phyloP scores from a whole-genome alignment of 768 basidiomycete genomes.

The Leccinum rimulosum region DNA sequence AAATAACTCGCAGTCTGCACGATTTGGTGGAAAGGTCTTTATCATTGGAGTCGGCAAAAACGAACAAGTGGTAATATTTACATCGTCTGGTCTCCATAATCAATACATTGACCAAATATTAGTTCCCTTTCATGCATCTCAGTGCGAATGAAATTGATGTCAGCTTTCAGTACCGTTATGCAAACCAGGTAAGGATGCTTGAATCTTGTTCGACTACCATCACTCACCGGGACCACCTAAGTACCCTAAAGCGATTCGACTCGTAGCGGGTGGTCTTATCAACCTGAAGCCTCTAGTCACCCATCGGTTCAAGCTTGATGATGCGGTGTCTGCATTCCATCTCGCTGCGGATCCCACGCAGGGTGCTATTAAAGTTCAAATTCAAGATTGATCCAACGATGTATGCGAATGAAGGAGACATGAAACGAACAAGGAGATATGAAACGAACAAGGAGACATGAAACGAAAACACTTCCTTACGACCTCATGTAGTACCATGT shows the following conservation, averaged over 20 bases:
- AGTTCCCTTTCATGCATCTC: conserved; percentile 75
- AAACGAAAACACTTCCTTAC: neutral
- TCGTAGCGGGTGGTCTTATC: conserved; percentile 72
- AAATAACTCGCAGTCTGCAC: conserved; percentile 44
- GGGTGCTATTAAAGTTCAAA: conserved; percentile 70
- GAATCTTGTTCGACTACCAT: neutral
- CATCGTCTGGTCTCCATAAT: conserved; percentile 9
- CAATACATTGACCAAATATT: neutral
- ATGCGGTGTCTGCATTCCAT: conserved; percentile 77
- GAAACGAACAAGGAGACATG: neutral
- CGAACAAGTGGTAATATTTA: conserved; percentile 47
- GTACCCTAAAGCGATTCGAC: conserved; percentile 83
- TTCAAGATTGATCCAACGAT: conserved; percentile 41
- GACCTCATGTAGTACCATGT: neutral
- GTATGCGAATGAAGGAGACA: neutral
- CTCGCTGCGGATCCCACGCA: conserved; percentile 65
- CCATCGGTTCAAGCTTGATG: conserved; percentile 68
- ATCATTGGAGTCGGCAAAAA: conserved; percentile 69
- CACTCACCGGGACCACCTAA: conserved; percentile 22
- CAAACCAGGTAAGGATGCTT: conserved; percentile 46
- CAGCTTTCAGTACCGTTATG: conserved; percentile 67
- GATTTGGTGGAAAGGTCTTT: conserved; percentile 67
- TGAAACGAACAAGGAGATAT: neutral
- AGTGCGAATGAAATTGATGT: conserved; percentile 70
- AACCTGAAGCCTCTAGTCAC: conserved; percentile 80